Conservation (phyloP, 2,329 filamentous ascomycete genomes). For the Stemphylium lycopersici region DNA sequence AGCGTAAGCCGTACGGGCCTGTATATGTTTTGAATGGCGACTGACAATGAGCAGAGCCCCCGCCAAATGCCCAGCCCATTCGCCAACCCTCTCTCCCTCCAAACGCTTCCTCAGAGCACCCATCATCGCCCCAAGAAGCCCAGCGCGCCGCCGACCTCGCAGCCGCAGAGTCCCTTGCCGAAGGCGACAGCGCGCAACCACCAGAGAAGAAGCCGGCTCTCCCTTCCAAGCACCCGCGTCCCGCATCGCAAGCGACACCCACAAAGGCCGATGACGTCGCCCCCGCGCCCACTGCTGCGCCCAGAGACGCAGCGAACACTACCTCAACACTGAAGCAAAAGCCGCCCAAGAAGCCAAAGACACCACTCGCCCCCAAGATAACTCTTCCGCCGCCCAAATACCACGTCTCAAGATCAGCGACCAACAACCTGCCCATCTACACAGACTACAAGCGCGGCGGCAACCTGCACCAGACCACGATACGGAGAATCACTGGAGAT, state of each 20-base stretch:
- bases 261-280: conserved; percentile 2
- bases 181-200: conserved; percentile 41
- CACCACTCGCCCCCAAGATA: conserved; percentile 6
- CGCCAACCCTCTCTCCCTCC: conserved; percentile 25
- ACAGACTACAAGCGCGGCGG: conserved; percentile 74
- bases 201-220: conserved; percentile 30
- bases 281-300: conserved; percentile 2
- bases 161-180: conserved; percentile 42
- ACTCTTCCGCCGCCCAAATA: conserved; percentile 59
- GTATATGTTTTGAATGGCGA: background rate
- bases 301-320: conserved; percentile 7
- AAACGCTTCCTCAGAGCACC: conserved; percentile 30
- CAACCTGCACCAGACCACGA: conserved; percentile 72
- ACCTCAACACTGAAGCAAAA: conserved; percentile 15
- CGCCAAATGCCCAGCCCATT: conserved; percentile 38
- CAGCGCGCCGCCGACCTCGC: conserved; percentile 41
- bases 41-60: conserved; percentile 12
- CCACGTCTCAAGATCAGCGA: conserved; percentile 73
- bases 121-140: conserved; percentile 41
- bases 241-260: conserved; percentile 11
- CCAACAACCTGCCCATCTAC: conserved; percentile 79
- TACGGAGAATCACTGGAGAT: conserved; percentile 83
- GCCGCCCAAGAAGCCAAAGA: conserved; percentile 5
- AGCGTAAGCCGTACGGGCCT: conserved; percentile 27
- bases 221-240: conserved; percentile 21